phyloP scores from a whole-genome alignment of 192 early-diverging fungal species.

The Dissophora globulifera region DNA sequence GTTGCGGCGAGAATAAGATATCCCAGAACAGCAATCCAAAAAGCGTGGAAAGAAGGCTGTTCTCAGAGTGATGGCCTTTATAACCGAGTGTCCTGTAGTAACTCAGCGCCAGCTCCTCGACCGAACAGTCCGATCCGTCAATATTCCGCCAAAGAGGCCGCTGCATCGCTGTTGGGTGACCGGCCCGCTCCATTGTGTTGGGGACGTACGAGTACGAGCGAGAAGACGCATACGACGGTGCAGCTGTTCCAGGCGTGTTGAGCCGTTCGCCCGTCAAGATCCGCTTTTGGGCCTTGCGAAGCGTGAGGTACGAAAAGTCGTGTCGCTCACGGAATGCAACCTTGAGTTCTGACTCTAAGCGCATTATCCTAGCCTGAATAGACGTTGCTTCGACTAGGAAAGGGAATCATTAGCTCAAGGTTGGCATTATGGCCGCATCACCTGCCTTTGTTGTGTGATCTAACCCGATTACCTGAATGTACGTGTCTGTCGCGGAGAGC shows the following conservation, averaged over 20 bases:
- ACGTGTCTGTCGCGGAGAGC: constrained; percentile 68
- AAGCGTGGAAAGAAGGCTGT: constrained; percentile 66
- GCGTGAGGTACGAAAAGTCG: constrained; percentile 57
- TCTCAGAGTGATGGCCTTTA: constrained; percentile 72
- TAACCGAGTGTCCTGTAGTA: constrained; percentile 73
- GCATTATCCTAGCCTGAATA: constrained; percentile 56
- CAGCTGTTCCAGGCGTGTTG: constrained; percentile 55
- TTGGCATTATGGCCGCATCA: too few relatives aligned
- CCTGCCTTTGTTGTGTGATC: too few relatives aligned
- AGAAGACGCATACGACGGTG: constrained; percentile 25
- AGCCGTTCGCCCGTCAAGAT: constrained; percentile 53
- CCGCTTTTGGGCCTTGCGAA: constrained; percentile 50
- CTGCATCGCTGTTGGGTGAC: constrained; percentile 18
- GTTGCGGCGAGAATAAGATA: constrained; percentile 68
- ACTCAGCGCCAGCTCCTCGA: constrained; percentile 71
- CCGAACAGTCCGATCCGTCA: constrained; percentile 70
- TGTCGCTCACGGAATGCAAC: constrained; percentile 60
- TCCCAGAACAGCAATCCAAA: constrained; percentile 79
- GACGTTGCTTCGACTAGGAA: constrained; percentile 53
- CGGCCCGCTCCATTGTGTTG: constrained; percentile 19
- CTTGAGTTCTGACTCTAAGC: constrained; percentile 56
- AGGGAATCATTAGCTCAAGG: too few relatives aligned
- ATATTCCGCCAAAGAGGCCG: constrained; percentile 56
- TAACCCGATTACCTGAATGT: constrained; percentile 61
- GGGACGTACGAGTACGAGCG: constrained; percentile 38